Evolutionary conservation across 495 filamentous ascomycete species (phyloP), one percentile per base, ranked within the genome.

Genomic region (Bombardia bombarda): DNA sequence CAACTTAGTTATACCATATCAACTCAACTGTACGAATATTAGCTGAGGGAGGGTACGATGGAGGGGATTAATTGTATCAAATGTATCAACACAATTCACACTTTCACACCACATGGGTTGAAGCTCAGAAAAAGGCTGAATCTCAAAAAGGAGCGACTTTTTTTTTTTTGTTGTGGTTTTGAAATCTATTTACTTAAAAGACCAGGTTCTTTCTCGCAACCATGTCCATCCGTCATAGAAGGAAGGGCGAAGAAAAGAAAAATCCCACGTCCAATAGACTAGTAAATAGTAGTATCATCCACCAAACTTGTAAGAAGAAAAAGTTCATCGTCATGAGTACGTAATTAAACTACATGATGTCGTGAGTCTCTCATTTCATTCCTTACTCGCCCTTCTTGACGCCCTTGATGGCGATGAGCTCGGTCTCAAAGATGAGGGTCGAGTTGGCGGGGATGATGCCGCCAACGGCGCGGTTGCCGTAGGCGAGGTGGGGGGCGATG

Each of bases 371-470:
- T n/a, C n/a, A n/a, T n/a, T 28, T 28, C 13, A 2, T 34, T 16
- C 32, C 17, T 16, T 41, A 45, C 40, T 51, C 38, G 36, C 60
- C 57, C 23, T 43, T 31, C 37, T 58, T 51, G 21, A 86, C 82
- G 12, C 86, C 87, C 16, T 78, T 66, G 64, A 94, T 92, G 25
- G 64, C 75, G 58, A 92, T 67, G 52, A 95, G 71, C 63, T 89
- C 83, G 22, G 88, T 93, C 68, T 88, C 83, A 51, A 93, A 92
- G 34, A 93, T 72, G 70, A 58, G 50, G 37, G 43, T 49, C 12
- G 44, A 47, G 42, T 57, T 57, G 34, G 51, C 33, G 21, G 60
- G 63, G 51, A 68, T 65, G 54, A 90, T 86, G 18, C 75, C 74
- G 9, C 83, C 84, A 52, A 79, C 69, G 20, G 57, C 73, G 38